Conservation (phyloP, 768 basidiomycete species). For the Leccinum incarnatum region DNA sequence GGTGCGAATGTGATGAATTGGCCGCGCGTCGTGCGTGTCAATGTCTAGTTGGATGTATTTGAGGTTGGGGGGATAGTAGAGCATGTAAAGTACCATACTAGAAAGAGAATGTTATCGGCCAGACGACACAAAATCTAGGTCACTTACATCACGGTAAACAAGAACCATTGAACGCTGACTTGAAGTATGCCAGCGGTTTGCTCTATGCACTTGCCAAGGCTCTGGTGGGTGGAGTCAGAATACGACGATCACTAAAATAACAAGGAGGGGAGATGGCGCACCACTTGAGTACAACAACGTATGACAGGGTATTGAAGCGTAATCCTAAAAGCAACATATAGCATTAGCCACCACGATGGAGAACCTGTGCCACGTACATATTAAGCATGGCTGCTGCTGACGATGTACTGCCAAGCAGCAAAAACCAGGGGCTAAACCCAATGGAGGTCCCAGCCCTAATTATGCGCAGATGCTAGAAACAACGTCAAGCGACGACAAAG, state of each 20-base stretch:
- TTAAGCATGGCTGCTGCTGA: conserved; percentile 83
- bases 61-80: conserved; percentile 84
- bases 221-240: conserved; percentile 40
- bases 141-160: conserved; percentile 81
- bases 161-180: conserved; percentile 76
- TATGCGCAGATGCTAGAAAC: conserved; percentile 71
- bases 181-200: conserved; percentile 80
- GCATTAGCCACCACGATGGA: background rate
- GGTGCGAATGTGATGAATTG: conserved; percentile 43
- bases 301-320: conserved; percentile 83
- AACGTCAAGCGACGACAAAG: background rate
- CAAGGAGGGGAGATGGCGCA: conserved; percentile 38
- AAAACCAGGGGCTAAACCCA: conserved; percentile 89
- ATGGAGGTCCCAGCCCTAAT: conserved; percentile 75
- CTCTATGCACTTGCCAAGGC: conserved; percentile 69
- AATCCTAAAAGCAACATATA: conserved; percentile 45
- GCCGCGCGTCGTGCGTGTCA: conserved; percentile 41
- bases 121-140: background rate
- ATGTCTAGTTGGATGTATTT: conserved; percentile 58
- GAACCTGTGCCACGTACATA: conserved; percentile 45
- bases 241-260: background rate
- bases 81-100: conserved; percentile 86
- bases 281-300: conserved; percentile 75
- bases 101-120: background rate
- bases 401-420: conserved; percentile 85